phyloP scores from a whole-genome alignment of 2,329 filamentous ascomycete genomes.

The Ascochyta viciae-villosae region DNA sequence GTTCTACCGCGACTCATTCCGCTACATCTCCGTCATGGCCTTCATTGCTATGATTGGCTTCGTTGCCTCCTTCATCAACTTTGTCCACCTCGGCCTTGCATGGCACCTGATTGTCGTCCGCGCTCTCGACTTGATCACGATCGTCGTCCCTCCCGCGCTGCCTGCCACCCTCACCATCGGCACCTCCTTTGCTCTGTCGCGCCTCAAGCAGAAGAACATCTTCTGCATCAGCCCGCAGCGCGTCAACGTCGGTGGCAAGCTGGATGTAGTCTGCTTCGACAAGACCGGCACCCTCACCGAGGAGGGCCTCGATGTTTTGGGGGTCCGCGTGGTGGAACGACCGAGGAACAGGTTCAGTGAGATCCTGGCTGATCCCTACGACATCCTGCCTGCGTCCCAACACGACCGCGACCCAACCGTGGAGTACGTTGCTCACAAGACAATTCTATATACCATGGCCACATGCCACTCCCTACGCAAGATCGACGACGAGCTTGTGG shows the following conservation, averaged over 20 bases:
- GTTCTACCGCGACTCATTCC: constrained; percentile 96
- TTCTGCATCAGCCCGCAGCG: constrained; percentile 98
- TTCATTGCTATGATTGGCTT: constrained; percentile 86
- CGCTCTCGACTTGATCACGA: constrained; percentile 94
- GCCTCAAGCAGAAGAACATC: constrained; percentile 87
- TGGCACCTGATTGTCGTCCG: constrained; percentile 93
- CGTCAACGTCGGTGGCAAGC: constrained; percentile 94
- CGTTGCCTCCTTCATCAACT: constrained; percentile 89
- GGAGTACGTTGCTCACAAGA: constrained; percentile 68
- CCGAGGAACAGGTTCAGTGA: constrained; percentile 74
- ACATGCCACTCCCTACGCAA: constrained; percentile 92
- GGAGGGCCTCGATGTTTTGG: constrained; percentile 92
- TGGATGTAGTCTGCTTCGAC: constrained; percentile 97
- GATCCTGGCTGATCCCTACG: constrained; percentile 70
- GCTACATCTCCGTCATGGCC: constrained; percentile 97
- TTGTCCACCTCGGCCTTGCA: constrained; percentile 79
- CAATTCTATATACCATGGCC: constrained; percentile 91
- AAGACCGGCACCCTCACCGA: constrained; percentile 99
- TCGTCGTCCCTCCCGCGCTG: constrained; percentile 92
- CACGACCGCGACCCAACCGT: constrained; percentile 66
- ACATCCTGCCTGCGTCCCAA: constrained; percentile 62
- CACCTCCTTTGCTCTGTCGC: constrained; percentile 88
- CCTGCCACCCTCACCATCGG: constrained; percentile 96
- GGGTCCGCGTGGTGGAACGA: constrained; percentile 77
- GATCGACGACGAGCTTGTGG: constrained; percentile 87